Evolutionary conservation across 768 basidiomycete genomes (phyloP), one percentile per base, ranked within the genome.

Genomic region (Auricularia cornea): DNA sequence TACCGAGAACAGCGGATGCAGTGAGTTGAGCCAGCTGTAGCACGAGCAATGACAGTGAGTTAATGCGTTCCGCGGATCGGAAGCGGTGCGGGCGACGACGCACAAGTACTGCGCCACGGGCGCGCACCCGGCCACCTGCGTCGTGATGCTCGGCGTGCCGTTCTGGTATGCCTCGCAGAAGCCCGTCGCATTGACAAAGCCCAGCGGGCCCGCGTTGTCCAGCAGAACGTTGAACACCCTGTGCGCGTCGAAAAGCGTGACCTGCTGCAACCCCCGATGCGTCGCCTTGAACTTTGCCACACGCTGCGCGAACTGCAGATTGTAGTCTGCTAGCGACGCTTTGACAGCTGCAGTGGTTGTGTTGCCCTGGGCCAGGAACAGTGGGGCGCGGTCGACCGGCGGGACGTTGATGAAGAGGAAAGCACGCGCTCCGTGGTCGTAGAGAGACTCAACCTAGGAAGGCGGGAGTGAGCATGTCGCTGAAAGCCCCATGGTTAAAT

Each of bases 21-120:
- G 73, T 2, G 76, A 70, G 69, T 87, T 86, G 57, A 86, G 68
- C 85, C 85, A 86, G 74, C 84, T 86, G 63, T 32, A 54, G 20
- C 18, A 48, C 23, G 1, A 10, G 28, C 35, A 38, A 20, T 30
- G 16, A 3, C 6, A 31, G n/a, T 41, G 16, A 23, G 29, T 59
- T 5, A 32, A 33, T n/a, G 0, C 18, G 31, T 14, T 35, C 3
- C 23, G 60, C 23, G 8, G 29, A 51, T 28, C 41, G 57, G 57
- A 12, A 31, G 32, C 16, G 14, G n/a, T n/a, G n/a, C n/a, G n/a
- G 29, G 14, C 18, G 62, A 20, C 4, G 16, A 77, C 83, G 75
- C 69, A 85, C 85, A 87, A 87, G 70, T 86, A 87, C 57, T 76
- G 85, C 23, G 82, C 84, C 31, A 83, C 85, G 2, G 85, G 86